These are phyloP conservation scores for Cryphonectria japonica DNA, from an alignment of 2,329 filamentous ascomycete genomes.

Conservation along the genomic window DNA sequence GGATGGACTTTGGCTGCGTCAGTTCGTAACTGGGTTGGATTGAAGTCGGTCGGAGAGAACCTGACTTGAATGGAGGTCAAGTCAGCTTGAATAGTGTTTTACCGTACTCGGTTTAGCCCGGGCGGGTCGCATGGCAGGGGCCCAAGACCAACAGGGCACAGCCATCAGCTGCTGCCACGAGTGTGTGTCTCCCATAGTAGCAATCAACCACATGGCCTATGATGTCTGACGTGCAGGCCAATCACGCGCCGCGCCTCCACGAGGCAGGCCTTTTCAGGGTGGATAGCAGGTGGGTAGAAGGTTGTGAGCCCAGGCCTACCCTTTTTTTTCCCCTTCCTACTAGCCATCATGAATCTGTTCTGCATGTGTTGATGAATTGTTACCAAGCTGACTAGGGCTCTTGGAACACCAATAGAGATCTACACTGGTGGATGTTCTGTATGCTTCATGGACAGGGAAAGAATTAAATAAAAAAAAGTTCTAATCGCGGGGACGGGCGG, in stretches of 20 bases:
- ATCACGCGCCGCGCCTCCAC: conserved; percentile 1
- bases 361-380: not conserved
- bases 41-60: conserved; percentile 12
- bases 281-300: not conserved
- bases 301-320: not conserved
- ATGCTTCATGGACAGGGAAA: too few species aligned
- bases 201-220: conserved; percentile 1
- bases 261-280: not conserved
- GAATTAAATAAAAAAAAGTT: too few species aligned
- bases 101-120: conserved; percentile 9
- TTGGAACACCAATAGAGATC: too few species aligned
- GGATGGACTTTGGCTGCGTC: conserved; percentile 15
- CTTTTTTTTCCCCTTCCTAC: not conserved
- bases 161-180: not conserved
- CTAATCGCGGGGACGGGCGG: too few species aligned
- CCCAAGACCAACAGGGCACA: not conserved
- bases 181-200: not conserved
- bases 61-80: conserved; percentile 1
- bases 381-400: not conserved
- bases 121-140: not conserved
- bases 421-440: too few species aligned
- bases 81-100: conserved; percentile 9
- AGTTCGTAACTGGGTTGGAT: not conserved
- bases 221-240: conserved; percentile 1
- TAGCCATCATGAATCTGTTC: not conserved